Base-by-base conservation (phyloP, 2,329 filamentous ascomycete species). In the Dactylella cylindrospora region DNA sequence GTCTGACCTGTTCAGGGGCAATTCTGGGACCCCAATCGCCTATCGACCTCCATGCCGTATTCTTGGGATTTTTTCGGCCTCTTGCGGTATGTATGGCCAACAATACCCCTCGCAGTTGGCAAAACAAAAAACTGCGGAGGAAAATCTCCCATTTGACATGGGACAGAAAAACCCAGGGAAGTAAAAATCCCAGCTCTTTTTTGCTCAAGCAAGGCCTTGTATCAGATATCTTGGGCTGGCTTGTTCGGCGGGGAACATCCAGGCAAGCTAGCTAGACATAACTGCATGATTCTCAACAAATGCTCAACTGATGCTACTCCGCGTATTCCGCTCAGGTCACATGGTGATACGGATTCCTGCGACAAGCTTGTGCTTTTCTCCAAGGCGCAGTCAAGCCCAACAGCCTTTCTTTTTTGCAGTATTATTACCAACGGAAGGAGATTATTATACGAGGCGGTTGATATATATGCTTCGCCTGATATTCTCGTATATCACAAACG, bases 361-460 rank as follows among this genome's bases (percentile, higher is more conserved):
- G 25, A 19, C 40, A 35, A 47, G n/a, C n/a, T n/a, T n/a, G n/a
- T n/a, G n/a, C 26, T 20, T 33, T n/a, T 40, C 29, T 35, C 23
- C 23, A 22, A 47, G 15, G 17, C 38, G 35, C 26, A 26, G 5
- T 29, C 23, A 23, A 23, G 13, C 28, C 29, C 20, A 25, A 31
- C 41, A 19, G 12, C 35, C 28, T 45, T 33, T n/a, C 40, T n/a
- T 45, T 33, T 13, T 31, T 31, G 15, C 32, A 43, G 26, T 43
- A 50, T 44, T 28, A 57, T 57, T 57, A n/a, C 39, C 33, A 47
- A 47, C 51, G 25, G 44, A 44, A 28, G 44, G 32, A 41, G 28
- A 32, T n/a, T n/a, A 3, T 32, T 61, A 61, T 47, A 53, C 41
- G 55, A 52, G 35, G 55, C 49, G 55, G 55, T 41, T 53, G 47